Conservation (phyloP, 169 alveolate species). For the Eimeria maxima region DNA sequence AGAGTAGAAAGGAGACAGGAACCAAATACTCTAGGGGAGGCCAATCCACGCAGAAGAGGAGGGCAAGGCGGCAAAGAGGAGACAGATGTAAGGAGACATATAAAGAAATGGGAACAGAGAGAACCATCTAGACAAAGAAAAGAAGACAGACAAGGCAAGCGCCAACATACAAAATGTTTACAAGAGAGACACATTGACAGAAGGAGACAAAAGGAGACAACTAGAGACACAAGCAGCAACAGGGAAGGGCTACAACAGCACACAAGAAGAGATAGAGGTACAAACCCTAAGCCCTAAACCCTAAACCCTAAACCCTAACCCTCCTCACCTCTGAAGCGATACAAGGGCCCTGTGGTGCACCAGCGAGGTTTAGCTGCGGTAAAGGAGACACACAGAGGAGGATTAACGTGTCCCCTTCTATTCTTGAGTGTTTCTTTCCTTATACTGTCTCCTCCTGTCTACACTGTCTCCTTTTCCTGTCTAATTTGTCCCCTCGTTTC, state of each 20-base stretch:
- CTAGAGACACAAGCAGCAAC: not conserved
- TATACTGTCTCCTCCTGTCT: not conserved
- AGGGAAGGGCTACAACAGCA: not conserved
- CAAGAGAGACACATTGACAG: not conserved
- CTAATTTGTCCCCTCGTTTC: not conserved
- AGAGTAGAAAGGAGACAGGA: not conserved
- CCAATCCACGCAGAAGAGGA: too few species aligned
- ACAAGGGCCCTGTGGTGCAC: conserved; percentile 46
- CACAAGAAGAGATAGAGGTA: not conserved
- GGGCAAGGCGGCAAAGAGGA: too few species aligned
- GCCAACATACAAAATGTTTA: too few species aligned
- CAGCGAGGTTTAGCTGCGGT: conserved; percentile 53
- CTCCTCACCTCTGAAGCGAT: conserved; percentile 38
- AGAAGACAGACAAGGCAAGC: too few species aligned
- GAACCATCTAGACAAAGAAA: not conserved
- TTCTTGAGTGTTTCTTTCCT: not conserved
- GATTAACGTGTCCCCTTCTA: not conserved
- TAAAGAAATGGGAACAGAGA: not conserved
- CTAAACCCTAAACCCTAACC: too few species aligned
- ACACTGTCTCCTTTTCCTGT: too few species aligned
- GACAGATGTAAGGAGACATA: not conserved
- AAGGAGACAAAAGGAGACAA: not conserved
- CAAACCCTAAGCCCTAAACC: too few species aligned
- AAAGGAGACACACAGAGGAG: not conserved
- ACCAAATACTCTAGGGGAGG: too few species aligned